A percentile compares a stretch with the other conserved stretches of the same genome.
phyloP scores from a whole-genome alignment of 2,329 filamentous ascomycete species.

The Scorias spongiosa region DNA sequence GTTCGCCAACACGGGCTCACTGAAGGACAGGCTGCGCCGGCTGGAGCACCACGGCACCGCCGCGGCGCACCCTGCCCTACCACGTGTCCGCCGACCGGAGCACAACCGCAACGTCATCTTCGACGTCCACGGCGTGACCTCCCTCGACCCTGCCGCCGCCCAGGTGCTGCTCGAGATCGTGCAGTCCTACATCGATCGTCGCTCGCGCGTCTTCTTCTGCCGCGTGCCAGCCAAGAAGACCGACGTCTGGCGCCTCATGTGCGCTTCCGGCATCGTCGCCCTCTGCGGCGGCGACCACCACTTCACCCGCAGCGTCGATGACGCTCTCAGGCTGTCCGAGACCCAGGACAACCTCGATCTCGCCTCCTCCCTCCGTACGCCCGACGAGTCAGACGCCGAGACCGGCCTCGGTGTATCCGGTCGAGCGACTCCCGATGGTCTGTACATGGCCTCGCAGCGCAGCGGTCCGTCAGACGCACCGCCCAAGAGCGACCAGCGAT shows the following conservation, averaged over 20 bases:
- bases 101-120: conserved; percentile 89
- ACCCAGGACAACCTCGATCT: conserved; percentile 36
- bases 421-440: too few relatives aligned
- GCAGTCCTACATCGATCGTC: conserved; percentile 56
- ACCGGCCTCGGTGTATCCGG: too few relatives aligned
- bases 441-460: too few relatives aligned
- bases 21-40: conserved; percentile 68
- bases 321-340: conserved; percentile 71
- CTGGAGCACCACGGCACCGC: conserved; percentile 84
- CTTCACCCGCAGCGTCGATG: conserved; percentile 70
- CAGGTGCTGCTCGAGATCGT: conserved; percentile 90
- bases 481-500: too few relatives aligned
- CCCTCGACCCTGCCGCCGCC: conserved; percentile 80
- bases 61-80: conserved; percentile 72
- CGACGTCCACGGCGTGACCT: conserved; percentile 93
- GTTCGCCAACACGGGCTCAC: conserved; percentile 88
- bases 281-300: conserved; percentile 61
- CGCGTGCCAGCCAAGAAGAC: conserved; percentile 33
- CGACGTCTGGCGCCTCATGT: conserved; percentile 57
- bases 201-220: conserved; percentile 64
- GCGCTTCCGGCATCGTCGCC: conserved; percentile 69
- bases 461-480: too few relatives aligned
- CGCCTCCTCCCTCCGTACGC: neutral
- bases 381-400: too few relatives aligned
- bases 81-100: conserved; percentile 59